Base-by-base conservation (phyloP, 129 eudicot genomes). In the Artemisia annua region DNA sequence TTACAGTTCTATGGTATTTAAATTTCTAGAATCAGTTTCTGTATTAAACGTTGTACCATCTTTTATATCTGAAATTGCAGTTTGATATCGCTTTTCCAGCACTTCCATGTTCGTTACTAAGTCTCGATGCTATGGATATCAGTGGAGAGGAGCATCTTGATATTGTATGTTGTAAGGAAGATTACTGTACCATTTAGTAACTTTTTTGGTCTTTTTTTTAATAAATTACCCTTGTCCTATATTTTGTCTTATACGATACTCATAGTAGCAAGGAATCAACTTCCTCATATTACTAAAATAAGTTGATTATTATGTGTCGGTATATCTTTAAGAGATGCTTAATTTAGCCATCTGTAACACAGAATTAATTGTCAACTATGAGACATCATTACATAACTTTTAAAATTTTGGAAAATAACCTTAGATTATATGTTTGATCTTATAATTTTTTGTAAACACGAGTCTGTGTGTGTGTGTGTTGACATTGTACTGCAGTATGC, bases 71-170 rank as follows among this genome's bases (percentile, higher is more conserved):
- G 63, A 71, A 73, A 69, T 46, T 89, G 95, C 96, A 92, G 98
- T 92, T 92, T 57, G 96, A 92, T 78, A 84, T 92, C 81, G 74
- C 87, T 70, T 92, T 92, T 81, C 98, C 96, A 13, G 96, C 91
- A 74, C 84, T 92, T 67, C 87, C 88, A 16, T 92, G 98, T 76
- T 85, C 98, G 67, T 83, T 89, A 46, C 71, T 92, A 76, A 92
- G 98, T 81, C 52, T 87, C 63, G 98, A 92, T 82, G 98, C 96
- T 39, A 92, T 92, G 96, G 98, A 92, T 85, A 92, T 92, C 66
- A 87, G 96, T 70, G 98, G 98, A 71, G 95, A 92, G 78, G 94
- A 89, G 77, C 98, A 89, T 73, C 86, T 89, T 81, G 96, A 89
- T 72, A 81, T 92, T 73, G 98, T 92, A 89, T 56, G 96, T 88